Evolutionary conservation across 2,329 filamentous ascomycete genomes (phyloP).

Genomic region (Mariannaea sp.): DNA sequence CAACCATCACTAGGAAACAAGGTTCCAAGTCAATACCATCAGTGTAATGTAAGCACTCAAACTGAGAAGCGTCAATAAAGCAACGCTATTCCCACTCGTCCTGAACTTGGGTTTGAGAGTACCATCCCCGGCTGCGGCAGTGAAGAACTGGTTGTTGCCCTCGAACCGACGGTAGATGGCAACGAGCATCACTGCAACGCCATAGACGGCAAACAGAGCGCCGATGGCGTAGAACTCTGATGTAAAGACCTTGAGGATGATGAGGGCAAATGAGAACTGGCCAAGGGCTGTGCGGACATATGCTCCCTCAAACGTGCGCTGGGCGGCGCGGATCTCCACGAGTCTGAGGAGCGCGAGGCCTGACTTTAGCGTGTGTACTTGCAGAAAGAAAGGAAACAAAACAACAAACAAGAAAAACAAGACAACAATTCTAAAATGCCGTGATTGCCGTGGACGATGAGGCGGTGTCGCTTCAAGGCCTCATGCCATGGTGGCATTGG

Average conservation of each 20-base stretch:
- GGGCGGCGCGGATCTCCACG: slow-evolving; percentile 91
- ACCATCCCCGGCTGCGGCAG: slow-evolving; percentile 43
- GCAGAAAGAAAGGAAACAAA: background rate
- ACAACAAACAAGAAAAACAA: background rate
- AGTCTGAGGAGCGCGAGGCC: slow-evolving; percentile 53
- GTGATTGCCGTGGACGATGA: background rate
- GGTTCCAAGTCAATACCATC: slow-evolving; percentile 58
- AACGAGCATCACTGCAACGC: slow-evolving; percentile 80
- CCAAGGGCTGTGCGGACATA: slow-evolving; percentile 94
- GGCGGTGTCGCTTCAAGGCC: slow-evolving; percentile 4
- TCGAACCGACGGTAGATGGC: slow-evolving; percentile 86
- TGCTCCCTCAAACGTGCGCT: slow-evolving; percentile 95
- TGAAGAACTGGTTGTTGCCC: slow-evolving; percentile 93
- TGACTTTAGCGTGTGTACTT: background rate
- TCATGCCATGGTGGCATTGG: background rate
- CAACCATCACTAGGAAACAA: slow-evolving; percentile 37
- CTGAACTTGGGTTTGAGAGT: slow-evolving; percentile 59
- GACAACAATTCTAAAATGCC: background rate
- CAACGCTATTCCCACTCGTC: slow-evolving; percentile 67
- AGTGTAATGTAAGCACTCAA: slow-evolving; percentile 62
- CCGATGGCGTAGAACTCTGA: slow-evolving; percentile 95
- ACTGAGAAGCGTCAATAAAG: slow-evolving; percentile 61
- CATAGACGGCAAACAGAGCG: slow-evolving; percentile 93
- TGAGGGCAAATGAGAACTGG: slow-evolving; percentile 92
- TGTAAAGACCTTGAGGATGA: slow-evolving; percentile 92